These are phyloP conservation scores for Aspergillus sclerotialis DNA, from an alignment of 2,329 filamentous ascomycete genomes.

Conservation along the genomic window DNA sequence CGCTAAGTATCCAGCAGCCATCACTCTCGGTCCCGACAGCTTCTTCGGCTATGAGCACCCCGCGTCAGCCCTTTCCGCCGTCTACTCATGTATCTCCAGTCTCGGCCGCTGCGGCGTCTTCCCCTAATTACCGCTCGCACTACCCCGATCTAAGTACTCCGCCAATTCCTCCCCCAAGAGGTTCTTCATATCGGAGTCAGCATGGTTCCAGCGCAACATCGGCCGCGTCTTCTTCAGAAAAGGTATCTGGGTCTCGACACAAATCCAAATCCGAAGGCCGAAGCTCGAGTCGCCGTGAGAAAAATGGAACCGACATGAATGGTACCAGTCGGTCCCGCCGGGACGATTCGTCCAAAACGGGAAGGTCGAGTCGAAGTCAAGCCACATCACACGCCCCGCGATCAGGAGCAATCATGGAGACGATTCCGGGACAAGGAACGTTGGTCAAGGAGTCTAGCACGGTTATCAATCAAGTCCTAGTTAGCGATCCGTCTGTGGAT, in stretches of 20 bases:
- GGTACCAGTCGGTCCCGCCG: slow-evolving; percentile 39
- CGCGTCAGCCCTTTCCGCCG: slow-evolving; percentile 36
- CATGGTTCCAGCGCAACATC: slow-evolving; percentile 31
- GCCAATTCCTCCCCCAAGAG: slow-evolving; percentile 70
- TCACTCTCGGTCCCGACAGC: slow-evolving; percentile 25
- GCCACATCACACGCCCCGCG: slow-evolving; percentile 26
- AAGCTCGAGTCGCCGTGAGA: slow-evolving; percentile 36
- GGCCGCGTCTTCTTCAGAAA: slow-evolving; percentile 20
- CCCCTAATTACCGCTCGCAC: slow-evolving; percentile 25
- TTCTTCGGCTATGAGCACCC: slow-evolving; percentile 38
- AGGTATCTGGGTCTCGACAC: slow-evolving; percentile 34
- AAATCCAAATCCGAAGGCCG: slow-evolving; percentile 34
- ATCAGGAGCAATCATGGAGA: slow-evolving; percentile 41
- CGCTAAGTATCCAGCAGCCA: slow-evolving; percentile 22
- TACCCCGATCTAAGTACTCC: slow-evolving; percentile 49
- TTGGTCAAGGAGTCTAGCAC: slow-evolving; percentile 71
- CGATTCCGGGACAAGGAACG: slow-evolving; percentile 51
- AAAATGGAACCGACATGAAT: slow-evolving; percentile 21
- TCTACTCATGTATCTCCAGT: slow-evolving; percentile 37
- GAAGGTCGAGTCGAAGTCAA: slow-evolving; percentile 34
- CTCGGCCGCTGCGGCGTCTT: slow-evolving; percentile 23
- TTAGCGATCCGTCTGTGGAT: slow-evolving; percentile 69
- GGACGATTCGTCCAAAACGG: slow-evolving; percentile 39
- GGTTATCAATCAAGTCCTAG: slow-evolving; percentile 68
- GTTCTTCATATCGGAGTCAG: slow-evolving; percentile 61